Percentiles rank a stretch among this genome's conserved stretches.
These are phyloP conservation scores for Lodderomyces theae DNA, from an alignment of 1,139 yeast genomes.

Conservation along the genomic window DNA sequence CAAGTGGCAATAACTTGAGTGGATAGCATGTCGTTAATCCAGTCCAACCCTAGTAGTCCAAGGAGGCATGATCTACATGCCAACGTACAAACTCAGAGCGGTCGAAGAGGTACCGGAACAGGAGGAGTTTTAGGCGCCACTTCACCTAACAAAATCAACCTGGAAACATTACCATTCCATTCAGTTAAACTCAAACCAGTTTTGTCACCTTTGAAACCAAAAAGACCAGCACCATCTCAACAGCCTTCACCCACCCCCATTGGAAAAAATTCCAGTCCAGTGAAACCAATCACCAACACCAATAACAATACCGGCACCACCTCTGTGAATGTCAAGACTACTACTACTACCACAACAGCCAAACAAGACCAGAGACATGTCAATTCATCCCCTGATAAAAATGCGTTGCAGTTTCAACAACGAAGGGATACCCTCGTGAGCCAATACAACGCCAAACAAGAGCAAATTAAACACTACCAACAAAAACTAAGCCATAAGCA, in stretches of 20 bases:
- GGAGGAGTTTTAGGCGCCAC: slow-evolving; percentile 2
- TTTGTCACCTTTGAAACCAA: slow-evolving; percentile 1
- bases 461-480: slow-evolving; percentile 24
- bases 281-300: not conserved
- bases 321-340: too few species aligned
- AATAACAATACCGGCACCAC: not conserved
- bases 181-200: slow-evolving; percentile 1
- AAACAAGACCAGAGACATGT: too few species aligned
- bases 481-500: slow-evolving; percentile 22
- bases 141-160: slow-evolving; percentile 2
- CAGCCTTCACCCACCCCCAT: not conserved
- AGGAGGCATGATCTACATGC: not conserved
- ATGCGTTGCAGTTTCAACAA: too few species aligned
- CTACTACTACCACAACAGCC: not conserved
- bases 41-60: not conserved
- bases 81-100: too few species aligned
- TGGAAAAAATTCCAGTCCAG: too few species aligned
- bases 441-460: slow-evolving; percentile 22
- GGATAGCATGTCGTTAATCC: slow-evolving; percentile 1
- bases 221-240: not conserved
- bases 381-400: too few species aligned
- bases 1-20: too few species aligned
- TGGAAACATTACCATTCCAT: not conserved
- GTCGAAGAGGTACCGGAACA: too few species aligned
- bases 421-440: slow-evolving; percentile 15